These are phyloP conservation scores for Datura wrightii DNA, from an alignment of 257 asterid species.

Conservation along the genomic window DNA sequence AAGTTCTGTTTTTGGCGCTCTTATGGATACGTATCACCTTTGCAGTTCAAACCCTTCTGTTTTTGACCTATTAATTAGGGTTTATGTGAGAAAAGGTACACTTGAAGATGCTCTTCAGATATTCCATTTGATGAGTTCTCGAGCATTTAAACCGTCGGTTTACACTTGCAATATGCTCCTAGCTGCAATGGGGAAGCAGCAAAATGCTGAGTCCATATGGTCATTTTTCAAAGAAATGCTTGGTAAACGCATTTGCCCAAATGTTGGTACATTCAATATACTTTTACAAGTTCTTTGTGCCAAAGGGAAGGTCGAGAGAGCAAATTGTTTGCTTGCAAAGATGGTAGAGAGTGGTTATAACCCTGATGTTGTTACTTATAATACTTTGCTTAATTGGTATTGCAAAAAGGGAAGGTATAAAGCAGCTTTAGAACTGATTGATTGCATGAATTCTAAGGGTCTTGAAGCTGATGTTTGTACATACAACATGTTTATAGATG, in stretches of 20 bases:
- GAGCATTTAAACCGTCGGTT: constrained; percentile 73
- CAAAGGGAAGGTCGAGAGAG: constrained; percentile 74
- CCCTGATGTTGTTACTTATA: constrained; percentile 83
- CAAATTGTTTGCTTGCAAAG: constrained; percentile 61
- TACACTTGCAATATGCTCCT: constrained; percentile 83
- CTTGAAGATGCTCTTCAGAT: constrained; percentile 59
- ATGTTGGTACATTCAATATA: constrained; percentile 74
- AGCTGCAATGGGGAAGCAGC: constrained; percentile 54
- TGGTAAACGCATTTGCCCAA: constrained; percentile 62
- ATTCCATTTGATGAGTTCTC: constrained; percentile 62
- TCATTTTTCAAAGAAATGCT: constrained; percentile 75
- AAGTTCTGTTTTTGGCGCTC: constrained; percentile 58
- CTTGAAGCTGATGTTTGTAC: constrained; percentile 77
- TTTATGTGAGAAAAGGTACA: constrained; percentile 58
- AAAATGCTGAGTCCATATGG: constrained; percentile 62
- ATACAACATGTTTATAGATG: constrained; percentile 74
- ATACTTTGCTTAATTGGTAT: constrained; percentile 80
- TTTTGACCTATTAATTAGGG: constrained; percentile 84
- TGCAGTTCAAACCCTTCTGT: constrained; percentile 92
- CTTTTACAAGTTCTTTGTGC: constrained; percentile 70
- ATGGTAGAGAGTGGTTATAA: constrained; percentile 94
- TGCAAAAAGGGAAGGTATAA: constrained; percentile 80
- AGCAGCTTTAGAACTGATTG: constrained; percentile 69
- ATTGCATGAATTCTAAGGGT: constrained; percentile 78
- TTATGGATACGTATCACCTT: constrained; percentile 76